Evolutionary conservation across 257 asterid genomes (phyloP), one percentile per base, ranked within the genome.

Genomic region (Solanum paucissectum): DNA sequence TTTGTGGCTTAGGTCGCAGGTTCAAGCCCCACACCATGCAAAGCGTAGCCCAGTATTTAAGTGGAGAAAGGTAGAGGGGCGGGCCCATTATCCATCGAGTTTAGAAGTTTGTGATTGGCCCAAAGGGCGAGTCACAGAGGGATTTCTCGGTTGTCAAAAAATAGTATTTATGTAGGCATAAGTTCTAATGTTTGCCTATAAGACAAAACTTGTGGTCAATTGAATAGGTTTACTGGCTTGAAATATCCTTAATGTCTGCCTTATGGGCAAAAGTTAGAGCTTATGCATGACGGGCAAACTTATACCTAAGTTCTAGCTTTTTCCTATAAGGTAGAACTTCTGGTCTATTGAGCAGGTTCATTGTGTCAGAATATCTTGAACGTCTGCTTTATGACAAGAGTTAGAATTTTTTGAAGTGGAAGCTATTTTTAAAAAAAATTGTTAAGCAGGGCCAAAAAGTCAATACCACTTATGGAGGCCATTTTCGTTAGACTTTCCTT

Each of bases 381-480:
- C 14, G 12, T 16, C 3, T 60, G 29, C 12, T 62, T 23, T 62
- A 62, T 62, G 69, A 12, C 71, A 62, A 62, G 71, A 62, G 71
- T 62, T 62, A 9, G 71, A 62, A n/a, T 62, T 23, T 58, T 62
- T 62, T 62, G 32, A 62, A 62, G 32, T 62, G 71, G 71, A 62
- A 12, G 71, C 71, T 62, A 10, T 62, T 23, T 62, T 62, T 23
- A 0, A 0, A 0, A n/a, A n/a, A 62, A 0, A 9, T n/a, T 23
- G 71, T 62, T 23, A 62, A 10, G 32, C 32, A 6, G 71, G 71
- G 32, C 32, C 71, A 62, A 62, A 62, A 58, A 9, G 12, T 62
- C 71, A 62, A 62, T n/a, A n/a, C 32, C 29, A 62, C 32, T 62
- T 62, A 1, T 9, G 29, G 71, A 62, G 71, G 71, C 71, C 71